Base-by-base conservation (phyloP, 257 asterid species). In the Anisodus tanguticus region DNA sequence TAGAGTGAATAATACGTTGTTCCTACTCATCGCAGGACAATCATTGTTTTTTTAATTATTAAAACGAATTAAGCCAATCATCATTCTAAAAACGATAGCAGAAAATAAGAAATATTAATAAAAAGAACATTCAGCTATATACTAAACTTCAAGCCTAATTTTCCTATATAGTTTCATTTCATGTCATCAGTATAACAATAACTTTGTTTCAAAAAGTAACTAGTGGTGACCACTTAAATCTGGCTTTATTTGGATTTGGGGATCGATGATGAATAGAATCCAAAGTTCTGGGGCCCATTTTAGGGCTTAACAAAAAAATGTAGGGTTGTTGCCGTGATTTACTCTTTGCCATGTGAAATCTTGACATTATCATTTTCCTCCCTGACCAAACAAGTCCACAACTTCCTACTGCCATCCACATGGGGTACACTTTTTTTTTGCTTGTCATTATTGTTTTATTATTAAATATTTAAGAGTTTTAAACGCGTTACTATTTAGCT, bases 311-410 rank as follows among this genome's bases (percentile, higher is more conserved):
- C 45, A 22, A 26, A 26, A 54, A 35, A 13, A 37, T 69, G 59
- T 55, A 16, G 43, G 53, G 81, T 67, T 85, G 87, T 68, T 85
- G 72, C 37, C 82, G 87, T 58, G 87, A 68, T 80, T 85, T 85
- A 45, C 85, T 81, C 72, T 57, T 66, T 15, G 60, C 63, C 84
- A 66, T 67, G 84, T 84, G 86, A 1, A 6, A 19, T 67, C 12
- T 47, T 51, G 85, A 76, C 63, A 76, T 22, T 51, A 49, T 1
- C 37, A 71, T 58, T 51, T 76, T 76, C 47, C 47, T 76, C 45
- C 22, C 0, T 51, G 47, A 6, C 47, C 81, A 63, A 63, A 76
- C 81, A 7, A 12, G 3, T 39, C 51, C 53, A 39, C 2, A 37
- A 3, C 77, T 68, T 68, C 22, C 51, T 22, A 13, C 49, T 10